Evolutionary conservation across 805 yeast genomes (phyloP).

Genomic region (Grigorovia humatica): DNA sequence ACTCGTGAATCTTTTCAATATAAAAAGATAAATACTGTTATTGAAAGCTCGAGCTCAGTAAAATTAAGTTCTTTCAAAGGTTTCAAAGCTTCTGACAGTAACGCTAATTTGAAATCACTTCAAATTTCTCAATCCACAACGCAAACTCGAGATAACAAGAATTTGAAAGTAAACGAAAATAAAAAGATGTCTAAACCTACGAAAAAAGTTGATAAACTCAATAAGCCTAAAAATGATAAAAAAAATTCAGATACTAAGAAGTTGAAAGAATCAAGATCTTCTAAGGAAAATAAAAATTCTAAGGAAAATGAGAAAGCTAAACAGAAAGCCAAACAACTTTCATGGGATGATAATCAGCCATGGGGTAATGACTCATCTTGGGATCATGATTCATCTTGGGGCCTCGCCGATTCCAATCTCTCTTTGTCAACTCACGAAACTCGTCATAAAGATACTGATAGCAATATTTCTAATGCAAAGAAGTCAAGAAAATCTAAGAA

Average conservation of each 20-base stretch:
- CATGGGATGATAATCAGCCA: not conserved
- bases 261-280: not conserved
- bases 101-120: not conserved
- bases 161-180: not conserved
- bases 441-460: not conserved
- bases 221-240: conserved; percentile 1
- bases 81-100: conserved; percentile 14
- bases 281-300: not conserved
- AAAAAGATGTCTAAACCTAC: too few relatives aligned
- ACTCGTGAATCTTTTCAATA: conserved; percentile 19
- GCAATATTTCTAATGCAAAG: not conserved
- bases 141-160: not conserved
- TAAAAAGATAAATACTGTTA: conserved; percentile 29
- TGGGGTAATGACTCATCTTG: not conserved
- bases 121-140: not conserved
- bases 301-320: not conserved
- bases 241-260: not conserved
- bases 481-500: not conserved
- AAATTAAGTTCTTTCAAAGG: conserved; percentile 32
- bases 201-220: too few relatives aligned
- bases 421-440: too few relatives aligned
- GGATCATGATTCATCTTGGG: too few relatives aligned
- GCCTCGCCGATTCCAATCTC: too few relatives aligned
- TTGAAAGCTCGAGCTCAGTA: conserved; percentile 32
- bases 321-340: not conserved